Percentiles rank a stretch among this genome's conserved stretches.
Evolutionary conservation across 306 rosid species (phyloP).

Genomic region (Dicorynia guianensis): DNA sequence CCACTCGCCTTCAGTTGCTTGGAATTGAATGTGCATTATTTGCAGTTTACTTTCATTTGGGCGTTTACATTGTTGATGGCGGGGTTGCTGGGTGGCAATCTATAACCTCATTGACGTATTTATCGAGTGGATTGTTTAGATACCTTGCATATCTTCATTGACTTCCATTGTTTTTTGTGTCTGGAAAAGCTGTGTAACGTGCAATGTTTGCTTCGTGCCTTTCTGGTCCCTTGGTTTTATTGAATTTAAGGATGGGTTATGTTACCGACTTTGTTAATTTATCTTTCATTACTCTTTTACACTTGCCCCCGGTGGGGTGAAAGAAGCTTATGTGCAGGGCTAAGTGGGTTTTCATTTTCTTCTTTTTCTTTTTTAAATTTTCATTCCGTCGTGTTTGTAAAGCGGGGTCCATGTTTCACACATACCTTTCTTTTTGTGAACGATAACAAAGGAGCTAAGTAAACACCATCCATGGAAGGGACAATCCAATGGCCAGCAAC

Average conservation of each 20-base stretch:
- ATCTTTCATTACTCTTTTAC: neutral
- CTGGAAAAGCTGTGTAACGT: neutral
- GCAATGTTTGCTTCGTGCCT: neutral
- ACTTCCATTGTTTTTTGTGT: neutral
- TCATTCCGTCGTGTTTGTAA: no score
- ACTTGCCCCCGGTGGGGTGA: neutral
- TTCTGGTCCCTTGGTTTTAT: neutral
- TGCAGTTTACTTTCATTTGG: neutral
- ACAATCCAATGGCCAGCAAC: no score
- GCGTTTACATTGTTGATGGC: neutral
- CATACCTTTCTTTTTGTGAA: no score
- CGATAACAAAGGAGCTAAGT: no score
- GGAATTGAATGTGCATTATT: neutral
- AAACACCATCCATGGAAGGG: no score
- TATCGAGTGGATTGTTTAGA: constrained; percentile 7
- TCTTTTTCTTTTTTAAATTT: no score
- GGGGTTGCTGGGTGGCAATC: neutral
- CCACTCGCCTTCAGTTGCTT: neutral
- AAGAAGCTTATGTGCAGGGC: neutral
- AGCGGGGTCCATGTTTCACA: no score
- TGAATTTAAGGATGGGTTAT: neutral
- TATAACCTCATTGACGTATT: neutral
- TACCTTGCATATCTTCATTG: neutral
- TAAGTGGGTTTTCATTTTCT: neutral
- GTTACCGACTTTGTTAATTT: neutral